Conservation (phyloP, 768 basidiomycete genomes). For the Boletus insuetus region DNA sequence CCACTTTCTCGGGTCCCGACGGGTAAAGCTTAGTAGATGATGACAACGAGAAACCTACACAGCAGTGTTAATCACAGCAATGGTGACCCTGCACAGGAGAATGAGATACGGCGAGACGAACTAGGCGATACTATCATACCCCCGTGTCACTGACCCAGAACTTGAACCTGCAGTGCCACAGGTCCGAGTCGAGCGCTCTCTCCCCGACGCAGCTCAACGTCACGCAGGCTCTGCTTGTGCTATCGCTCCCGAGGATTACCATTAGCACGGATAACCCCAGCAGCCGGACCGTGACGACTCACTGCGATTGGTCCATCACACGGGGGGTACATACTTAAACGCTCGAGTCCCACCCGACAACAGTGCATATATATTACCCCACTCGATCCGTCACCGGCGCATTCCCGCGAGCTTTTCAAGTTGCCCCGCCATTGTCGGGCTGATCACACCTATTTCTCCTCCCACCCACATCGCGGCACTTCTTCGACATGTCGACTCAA, state of each 20-base stretch:
- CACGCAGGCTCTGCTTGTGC: too few species aligned
- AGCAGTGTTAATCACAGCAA: too few species aligned
- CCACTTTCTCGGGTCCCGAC: too few species aligned
- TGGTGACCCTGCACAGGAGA: background rate
- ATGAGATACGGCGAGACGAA: background rate
- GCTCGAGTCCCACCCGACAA: background rate
- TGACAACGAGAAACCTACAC: too few species aligned
- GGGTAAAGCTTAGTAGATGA: too few species aligned
- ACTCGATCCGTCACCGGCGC: background rate
- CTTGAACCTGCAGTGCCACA: background rate
- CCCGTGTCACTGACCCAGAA: background rate
- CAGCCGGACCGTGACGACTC: constrained; percentile 7
- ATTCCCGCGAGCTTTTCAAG: background rate
- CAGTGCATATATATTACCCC: background rate
- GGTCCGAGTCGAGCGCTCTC: background rate
- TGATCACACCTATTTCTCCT: background rate
- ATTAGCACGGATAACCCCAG: constrained; percentile 1
- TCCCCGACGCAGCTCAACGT: too few species aligned
- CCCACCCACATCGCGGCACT: background rate
- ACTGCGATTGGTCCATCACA: background rate
- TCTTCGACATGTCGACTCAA: constrained; percentile 23
- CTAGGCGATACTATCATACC: background rate
- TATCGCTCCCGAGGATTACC: background rate
- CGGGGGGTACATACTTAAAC: constrained; percentile 16
- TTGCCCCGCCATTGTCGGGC: background rate